phyloP scores from a whole-genome alignment of 306 rosid genomes.

The Quercus aquifolioides region DNA sequence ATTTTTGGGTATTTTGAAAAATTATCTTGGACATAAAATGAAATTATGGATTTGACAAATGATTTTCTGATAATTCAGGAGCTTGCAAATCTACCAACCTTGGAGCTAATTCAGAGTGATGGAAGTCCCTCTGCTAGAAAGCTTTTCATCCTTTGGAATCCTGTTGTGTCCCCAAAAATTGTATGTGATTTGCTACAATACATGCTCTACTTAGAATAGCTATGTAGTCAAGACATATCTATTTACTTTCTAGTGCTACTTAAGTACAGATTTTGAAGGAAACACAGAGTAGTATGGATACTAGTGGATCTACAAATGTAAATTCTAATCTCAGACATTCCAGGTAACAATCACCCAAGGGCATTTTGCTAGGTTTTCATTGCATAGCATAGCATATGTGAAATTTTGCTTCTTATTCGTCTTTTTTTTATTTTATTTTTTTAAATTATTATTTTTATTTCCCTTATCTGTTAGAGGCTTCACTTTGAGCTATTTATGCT shows the following conservation, averaged over 20 bases:
- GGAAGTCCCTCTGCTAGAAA: conserved; percentile 94
- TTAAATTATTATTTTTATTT: background rate
- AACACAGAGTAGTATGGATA: conserved; percentile 10
- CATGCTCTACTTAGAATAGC: background rate
- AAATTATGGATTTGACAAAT: background rate
- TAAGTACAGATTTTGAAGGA: conserved; percentile 38
- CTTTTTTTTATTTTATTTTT: too few species aligned
- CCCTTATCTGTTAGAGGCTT: background rate
- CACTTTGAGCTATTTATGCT: background rate
- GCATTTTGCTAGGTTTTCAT: background rate
- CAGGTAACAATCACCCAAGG: conserved; percentile 43
- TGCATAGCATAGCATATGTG: background rate
- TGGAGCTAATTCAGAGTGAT: conserved; percentile 84
- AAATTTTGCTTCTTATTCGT: background rate
- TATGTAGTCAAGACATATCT: conserved; percentile 1
- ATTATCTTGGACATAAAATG: background rate
- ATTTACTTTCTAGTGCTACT: conserved; percentile 24
- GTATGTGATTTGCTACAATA: conserved; percentile 35
- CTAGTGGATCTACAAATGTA: conserved; percentile 36
- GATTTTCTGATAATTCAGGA: conserved; percentile 48
- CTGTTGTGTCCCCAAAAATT: conserved; percentile 34
- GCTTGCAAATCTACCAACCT: conserved; percentile 71
- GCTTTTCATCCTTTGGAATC: conserved; percentile 90
- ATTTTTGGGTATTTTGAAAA: background rate
- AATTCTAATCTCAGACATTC: conserved; percentile 42